phyloP scores from a whole-genome alignment of 2,329 filamentous ascomycete species.

The Aspergillus oerlinghausenensis region DNA sequence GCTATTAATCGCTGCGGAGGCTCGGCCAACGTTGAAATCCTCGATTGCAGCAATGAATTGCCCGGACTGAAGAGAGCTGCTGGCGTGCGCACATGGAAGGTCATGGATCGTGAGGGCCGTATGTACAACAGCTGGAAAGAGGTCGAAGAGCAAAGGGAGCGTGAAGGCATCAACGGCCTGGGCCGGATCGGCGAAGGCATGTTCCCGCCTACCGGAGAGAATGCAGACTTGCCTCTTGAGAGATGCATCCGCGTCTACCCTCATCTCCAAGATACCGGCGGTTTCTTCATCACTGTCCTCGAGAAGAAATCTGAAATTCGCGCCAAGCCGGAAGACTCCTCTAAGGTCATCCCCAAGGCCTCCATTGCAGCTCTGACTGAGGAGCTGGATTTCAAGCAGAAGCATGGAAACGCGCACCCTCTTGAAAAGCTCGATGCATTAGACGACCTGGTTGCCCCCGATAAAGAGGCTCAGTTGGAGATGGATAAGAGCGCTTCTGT shows the following conservation, averaged over 20 bases:
- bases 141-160: conserved; percentile 64
- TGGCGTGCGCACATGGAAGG: conserved; percentile 77
- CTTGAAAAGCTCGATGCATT: conserved; percentile 37
- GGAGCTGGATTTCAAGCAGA: conserved; percentile 31
- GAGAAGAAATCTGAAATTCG: conserved; percentile 87
- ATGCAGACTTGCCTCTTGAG: conserved; percentile 68
- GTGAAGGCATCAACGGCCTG: conserved; percentile 58
- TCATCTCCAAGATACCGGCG: conserved; percentile 92
- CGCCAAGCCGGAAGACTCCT: conserved; percentile 62
- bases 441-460: conserved; percentile 36
- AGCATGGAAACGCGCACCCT: conserved; percentile 24
- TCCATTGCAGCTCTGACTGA: conserved; percentile 34
- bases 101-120: conserved; percentile 80
- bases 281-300: conserved; percentile 93
- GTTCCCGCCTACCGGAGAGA: conserved; percentile 65
- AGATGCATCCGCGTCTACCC: conserved; percentile 92
- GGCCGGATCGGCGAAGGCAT: conserved; percentile 72
- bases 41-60: conserved; percentile 77
- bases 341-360: conserved; percentile 35
- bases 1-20: conserved; percentile 91
- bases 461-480: conserved; percentile 24
- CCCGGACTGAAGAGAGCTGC: conserved; percentile 70
- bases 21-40: conserved; percentile 69
- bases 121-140: conserved; percentile 80
- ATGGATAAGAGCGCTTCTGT: conserved; percentile 32